Evolutionary conservation across 2,329 filamentous ascomycete species (phyloP).

Genomic region (Rasamsonia emersonii): DNA sequence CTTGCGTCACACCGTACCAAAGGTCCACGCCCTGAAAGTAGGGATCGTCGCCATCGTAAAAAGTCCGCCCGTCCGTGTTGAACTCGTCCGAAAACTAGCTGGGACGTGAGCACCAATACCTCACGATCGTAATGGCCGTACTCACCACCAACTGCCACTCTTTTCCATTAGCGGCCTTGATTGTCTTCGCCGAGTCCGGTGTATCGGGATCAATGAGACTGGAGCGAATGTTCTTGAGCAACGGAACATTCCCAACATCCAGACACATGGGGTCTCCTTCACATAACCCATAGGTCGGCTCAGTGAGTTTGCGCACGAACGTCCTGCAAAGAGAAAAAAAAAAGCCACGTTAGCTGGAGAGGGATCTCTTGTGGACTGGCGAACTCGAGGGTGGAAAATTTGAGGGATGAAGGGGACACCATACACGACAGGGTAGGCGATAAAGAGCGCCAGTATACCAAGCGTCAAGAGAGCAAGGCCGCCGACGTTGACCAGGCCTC

Average conservation of each 20-base stretch:
- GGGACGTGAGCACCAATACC: conserved; percentile 5
- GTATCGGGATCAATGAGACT: conserved; percentile 61
- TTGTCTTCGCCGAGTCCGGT: conserved; percentile 47
- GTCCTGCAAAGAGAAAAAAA: conserved; percentile 36
- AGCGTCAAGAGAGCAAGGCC: conserved; percentile 52
- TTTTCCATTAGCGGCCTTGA: conserved; percentile 51
- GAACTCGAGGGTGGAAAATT: too few relatives aligned
- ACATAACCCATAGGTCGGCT: conserved; percentile 24
- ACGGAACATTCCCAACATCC: conserved; percentile 38
- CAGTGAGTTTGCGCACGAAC: conserved; percentile 43
- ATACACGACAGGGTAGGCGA: conserved; percentile 62
- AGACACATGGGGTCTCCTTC: conserved; percentile 40
- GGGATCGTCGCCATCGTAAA: conserved; percentile 62
- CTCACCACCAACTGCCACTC: conserved; percentile 54
- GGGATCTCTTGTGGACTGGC: too few relatives aligned
- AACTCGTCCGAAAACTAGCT: conserved; percentile 62
- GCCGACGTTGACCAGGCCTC: conserved; percentile 58
- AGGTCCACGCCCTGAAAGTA: conserved; percentile 60
- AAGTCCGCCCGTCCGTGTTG: conserved; percentile 57
- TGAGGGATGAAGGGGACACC: too few relatives aligned
- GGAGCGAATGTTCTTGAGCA: conserved; percentile 52
- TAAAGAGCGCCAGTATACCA: conserved; percentile 57
- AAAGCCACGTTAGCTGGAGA: neutral
- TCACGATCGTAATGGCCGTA: conserved; percentile 7
- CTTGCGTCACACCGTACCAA: conserved; percentile 64